Conservation (phyloP, 345 rosid species). For the Conringia planisiliqua region DNA sequence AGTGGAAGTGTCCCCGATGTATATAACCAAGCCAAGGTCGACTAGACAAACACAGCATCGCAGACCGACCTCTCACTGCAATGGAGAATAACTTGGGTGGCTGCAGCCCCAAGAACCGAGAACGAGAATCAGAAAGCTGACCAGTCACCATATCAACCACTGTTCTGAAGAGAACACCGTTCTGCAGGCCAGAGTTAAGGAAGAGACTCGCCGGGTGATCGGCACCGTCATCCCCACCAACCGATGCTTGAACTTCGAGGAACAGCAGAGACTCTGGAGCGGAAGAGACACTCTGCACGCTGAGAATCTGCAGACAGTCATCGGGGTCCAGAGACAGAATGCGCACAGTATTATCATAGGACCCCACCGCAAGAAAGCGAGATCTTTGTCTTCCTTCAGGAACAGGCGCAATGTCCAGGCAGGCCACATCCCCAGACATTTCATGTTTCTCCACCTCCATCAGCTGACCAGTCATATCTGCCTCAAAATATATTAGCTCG, state of each 20-base stretch:
- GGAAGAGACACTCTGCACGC: conserved; percentile 95
- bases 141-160: conserved; percentile 99
- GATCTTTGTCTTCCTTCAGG: conserved; percentile 99
- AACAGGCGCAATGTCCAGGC: conserved; percentile 96
- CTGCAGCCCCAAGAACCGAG: conserved; percentile 88
- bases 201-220: conserved; percentile 98
- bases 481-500: conserved; percentile 96
- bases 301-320: conserved; percentile 94
- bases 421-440: conserved; percentile 99
- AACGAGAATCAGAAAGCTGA: conserved; percentile 96
- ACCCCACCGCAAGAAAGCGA: conserved; percentile 95
- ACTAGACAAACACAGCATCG: conserved; percentile 95
- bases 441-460: conserved; percentile 99
- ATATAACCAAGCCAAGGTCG: conserved; percentile 99
- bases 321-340: conserved; percentile 95
- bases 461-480: conserved; percentile 91
- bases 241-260: conserved; percentile 95
- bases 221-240: conserved; percentile 98
- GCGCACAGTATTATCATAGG: conserved; percentile 89
- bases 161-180: conserved; percentile 91
- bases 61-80: conserved; percentile 78
- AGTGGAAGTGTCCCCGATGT: conserved; percentile 89
- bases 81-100: conserved; percentile 91
- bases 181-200: conserved; percentile 91
- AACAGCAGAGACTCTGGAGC: conserved; percentile 95